phyloP scores from a whole-genome alignment of 1,284 basidiomycete species.

The Peniophora sp. region DNA sequence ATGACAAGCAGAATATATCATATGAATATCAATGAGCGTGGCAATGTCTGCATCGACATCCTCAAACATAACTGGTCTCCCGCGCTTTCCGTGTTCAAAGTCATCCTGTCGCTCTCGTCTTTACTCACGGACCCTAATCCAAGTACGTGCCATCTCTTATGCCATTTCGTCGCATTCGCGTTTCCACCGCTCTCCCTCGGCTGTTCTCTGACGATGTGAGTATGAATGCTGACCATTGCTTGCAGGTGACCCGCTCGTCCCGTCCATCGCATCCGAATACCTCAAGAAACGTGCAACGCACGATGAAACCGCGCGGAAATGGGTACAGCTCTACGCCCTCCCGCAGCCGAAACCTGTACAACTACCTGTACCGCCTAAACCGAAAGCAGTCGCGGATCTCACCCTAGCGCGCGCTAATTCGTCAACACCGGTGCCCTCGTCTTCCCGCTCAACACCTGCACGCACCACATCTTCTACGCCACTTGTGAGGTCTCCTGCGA shows the following conservation, averaged over 20 bases:
- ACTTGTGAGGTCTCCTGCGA: slow-evolving; percentile 5
- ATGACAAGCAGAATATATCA: slow-evolving; percentile 70
- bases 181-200: background rate
- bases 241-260: slow-evolving; percentile 57
- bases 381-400: background rate
- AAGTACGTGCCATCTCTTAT: slow-evolving; percentile 36
- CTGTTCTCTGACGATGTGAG: background rate
- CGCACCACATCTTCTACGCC: slow-evolving; percentile 12
- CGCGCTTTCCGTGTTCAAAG: slow-evolving; percentile 85
- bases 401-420: background rate
- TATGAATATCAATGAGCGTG: slow-evolving; percentile 82
- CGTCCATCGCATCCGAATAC: slow-evolving; percentile 67
- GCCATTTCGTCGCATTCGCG: slow-evolving; percentile 4
- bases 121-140: slow-evolving; percentile 88
- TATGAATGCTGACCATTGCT: background rate
- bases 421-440: slow-evolving; percentile 2
- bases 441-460: slow-evolving; percentile 17
- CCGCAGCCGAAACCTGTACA: slow-evolving; percentile 26
- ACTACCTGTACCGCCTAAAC: slow-evolving; percentile 5
- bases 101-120: slow-evolving; percentile 82
- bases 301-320: slow-evolving; percentile 55
- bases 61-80: slow-evolving; percentile 89
- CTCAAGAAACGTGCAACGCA: slow-evolving; percentile 54
- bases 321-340: slow-evolving; percentile 54
- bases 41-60: slow-evolving; percentile 73